Conservation (phyloP, 73 alveolate species). For the Paramecium tetraurelia region DNA sequence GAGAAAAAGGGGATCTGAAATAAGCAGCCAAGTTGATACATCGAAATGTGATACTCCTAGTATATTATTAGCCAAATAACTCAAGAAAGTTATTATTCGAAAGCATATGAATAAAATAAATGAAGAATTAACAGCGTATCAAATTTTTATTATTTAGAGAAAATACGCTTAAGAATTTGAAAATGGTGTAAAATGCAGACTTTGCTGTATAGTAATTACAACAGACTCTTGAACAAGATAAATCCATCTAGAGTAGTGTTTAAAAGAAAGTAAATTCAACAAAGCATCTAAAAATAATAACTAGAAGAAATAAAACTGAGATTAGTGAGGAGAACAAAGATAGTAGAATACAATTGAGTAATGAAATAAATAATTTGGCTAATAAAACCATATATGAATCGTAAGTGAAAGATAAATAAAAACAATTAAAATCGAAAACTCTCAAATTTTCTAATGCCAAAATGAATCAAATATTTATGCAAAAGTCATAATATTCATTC, state of each 20-base stretch:
- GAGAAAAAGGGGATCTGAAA: conserved; percentile 11
- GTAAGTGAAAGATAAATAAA: not conserved
- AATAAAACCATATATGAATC: not conserved
- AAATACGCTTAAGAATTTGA: not conserved
- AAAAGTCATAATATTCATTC: not conserved
- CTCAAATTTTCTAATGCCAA: not conserved
- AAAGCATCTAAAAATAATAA: not conserved
- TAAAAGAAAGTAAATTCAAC: not conserved
- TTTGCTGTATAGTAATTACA: not conserved
- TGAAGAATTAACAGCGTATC: conserved; percentile 8
- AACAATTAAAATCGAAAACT: not conserved
- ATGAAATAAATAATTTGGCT: not conserved
- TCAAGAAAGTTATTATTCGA: not conserved
- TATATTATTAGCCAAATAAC: not conserved
- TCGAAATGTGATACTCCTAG: not conserved
- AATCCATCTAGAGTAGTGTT: not conserved
- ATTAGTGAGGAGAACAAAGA: not conserved
- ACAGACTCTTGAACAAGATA: not conserved
- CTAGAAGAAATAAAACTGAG: conserved; percentile 2
- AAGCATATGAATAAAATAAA: conserved; percentile 14
- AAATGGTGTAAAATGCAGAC: not conserved
- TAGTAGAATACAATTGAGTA: not conserved
- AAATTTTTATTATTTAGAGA: not conserved
- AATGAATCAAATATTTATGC: not conserved
- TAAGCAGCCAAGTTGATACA: not conserved